Base-by-base conservation (phyloP, 176 grass and related monocot genomes). In the Tillandsia fasciculata region DNA sequence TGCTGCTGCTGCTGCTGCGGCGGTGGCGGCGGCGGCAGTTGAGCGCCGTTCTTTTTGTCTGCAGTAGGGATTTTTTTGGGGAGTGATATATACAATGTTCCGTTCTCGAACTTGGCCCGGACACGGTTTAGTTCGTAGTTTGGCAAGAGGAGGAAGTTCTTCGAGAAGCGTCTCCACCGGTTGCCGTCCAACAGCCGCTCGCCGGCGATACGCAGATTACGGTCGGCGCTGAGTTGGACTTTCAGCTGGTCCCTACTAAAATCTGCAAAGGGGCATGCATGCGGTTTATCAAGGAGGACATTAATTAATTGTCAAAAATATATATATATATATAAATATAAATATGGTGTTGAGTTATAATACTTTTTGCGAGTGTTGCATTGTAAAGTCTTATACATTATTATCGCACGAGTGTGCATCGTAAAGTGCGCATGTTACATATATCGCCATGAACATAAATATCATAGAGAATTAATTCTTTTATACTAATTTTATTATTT, bases 101-200 rank as follows among this genome's bases (percentile, higher is more conserved):
- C 84, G 24, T 74, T 80, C 54, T 99, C 84, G 65, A 99, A 93
- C 78, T 86, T 90, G 77, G 89, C 94, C 26, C 82, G 82, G 79
- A 90, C 81, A 42, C 52, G 81, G 20, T 77, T 73, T 9, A 59
- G 9, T 71, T 71, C 75, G 82, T 74, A 87, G 77, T 82, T 76
- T 11, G 26, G 58, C 1, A 84, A 74, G 70, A 90, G 72, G 50
- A 27, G n/a, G 24, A 82, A 72, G 47, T 87, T 83, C 72, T 85
- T 90, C 57, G 63, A 54, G 79, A 97, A 90, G 5, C 79, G 89
- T 74, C 61, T 81, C 83, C 89, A 89, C 66, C 11, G 42, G 50
- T 29, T 63, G 77, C 50, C 79, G 5, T 61, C 53, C 14, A 90
- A 0, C 2, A 17, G 68, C 27, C 81, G 78, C 64, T 83, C 77